Conservation (phyloP, 306 rosid genomes). For the Ammopiptanthus mongolicus region DNA sequence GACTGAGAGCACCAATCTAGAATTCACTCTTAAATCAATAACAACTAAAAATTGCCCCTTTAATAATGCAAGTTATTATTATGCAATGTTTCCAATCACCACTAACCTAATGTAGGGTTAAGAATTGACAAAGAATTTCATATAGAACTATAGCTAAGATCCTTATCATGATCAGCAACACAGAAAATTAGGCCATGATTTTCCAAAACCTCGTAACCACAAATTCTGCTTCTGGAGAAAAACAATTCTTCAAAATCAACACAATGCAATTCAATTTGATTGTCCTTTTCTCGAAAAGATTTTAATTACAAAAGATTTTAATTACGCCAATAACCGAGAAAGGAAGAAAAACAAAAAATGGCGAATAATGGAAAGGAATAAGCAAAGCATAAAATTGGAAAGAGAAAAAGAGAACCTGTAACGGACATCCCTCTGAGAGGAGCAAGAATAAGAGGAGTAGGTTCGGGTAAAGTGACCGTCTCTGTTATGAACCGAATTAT, state of each 20-base stretch:
- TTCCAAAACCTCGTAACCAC: not conserved
- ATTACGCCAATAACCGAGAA: too few relatives aligned
- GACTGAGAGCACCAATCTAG: not conserved
- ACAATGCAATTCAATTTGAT: not conserved
- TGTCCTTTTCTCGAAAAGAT: not conserved
- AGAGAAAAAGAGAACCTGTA: constrained; percentile 58
- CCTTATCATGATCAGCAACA: not conserved
- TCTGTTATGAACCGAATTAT: constrained; percentile 29
- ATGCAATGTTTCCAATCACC: not conserved
- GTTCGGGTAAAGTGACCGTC: constrained; percentile 34
- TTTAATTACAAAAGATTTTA: too few relatives aligned
- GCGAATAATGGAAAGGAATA: too few relatives aligned
- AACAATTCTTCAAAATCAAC: not conserved
- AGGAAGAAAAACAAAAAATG: too few relatives aligned
- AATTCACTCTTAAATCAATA: not conserved
- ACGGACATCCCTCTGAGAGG: constrained; percentile 72
- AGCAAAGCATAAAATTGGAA: too few relatives aligned
- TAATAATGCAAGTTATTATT: not conserved
- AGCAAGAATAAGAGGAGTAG: constrained; percentile 28
- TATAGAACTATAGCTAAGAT: not conserved
- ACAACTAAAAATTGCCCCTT: not conserved
- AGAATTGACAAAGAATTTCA: not conserved
- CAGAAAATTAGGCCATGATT: not conserved
- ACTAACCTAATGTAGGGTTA: not conserved
- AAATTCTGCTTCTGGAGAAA: not conserved